These are phyloP conservation scores for Blastobotrys buckinghamii DNA, from an alignment of 1,139 yeast species.

Conservation along the genomic window DNA sequence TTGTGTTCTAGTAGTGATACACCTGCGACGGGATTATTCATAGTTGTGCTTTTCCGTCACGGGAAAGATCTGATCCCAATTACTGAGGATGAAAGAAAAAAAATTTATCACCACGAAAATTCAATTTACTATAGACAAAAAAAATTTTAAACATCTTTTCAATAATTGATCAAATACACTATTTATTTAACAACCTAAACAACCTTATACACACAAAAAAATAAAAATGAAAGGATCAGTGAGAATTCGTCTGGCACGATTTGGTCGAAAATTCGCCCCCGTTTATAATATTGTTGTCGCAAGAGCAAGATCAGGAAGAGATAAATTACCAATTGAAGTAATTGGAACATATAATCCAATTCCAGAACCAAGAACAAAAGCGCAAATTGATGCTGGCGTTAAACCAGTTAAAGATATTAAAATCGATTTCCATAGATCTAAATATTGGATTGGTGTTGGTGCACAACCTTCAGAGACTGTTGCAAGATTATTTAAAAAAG, in stretches of 20 bases:
- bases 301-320: slow-evolving; percentile 65
- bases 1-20: too few relatives aligned
- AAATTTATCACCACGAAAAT: too few relatives aligned
- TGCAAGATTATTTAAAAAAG: slow-evolving; percentile 64
- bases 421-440: slow-evolving; percentile 84
- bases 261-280: slow-evolving; percentile 86
- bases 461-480: slow-evolving; percentile 91
- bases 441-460: slow-evolving; percentile 98
- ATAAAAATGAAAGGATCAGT: slow-evolving; percentile 34
- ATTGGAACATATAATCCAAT: slow-evolving; percentile 89
- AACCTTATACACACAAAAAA: neutral
- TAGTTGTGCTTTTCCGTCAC: too few relatives aligned
- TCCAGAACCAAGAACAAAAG: slow-evolving; percentile 63
- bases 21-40: too few relatives aligned
- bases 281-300: slow-evolving; percentile 89
- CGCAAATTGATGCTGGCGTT: slow-evolving; percentile 46
- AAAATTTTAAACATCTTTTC: too few relatives aligned
- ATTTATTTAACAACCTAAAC: neutral
- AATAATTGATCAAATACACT: too few relatives aligned
- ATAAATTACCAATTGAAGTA: slow-evolving; percentile 87
- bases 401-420: slow-evolving; percentile 72
- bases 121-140: too few relatives aligned
- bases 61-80: too few relatives aligned
- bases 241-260: slow-evolving; percentile 81
- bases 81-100: too few relatives aligned